Percentiles rank a stretch among this genome's conserved stretches.
Evolutionary conservation across 1,284 basidiomycete genomes (phyloP).

Genomic region (Cutaneotrichosporon daszewskae): DNA sequence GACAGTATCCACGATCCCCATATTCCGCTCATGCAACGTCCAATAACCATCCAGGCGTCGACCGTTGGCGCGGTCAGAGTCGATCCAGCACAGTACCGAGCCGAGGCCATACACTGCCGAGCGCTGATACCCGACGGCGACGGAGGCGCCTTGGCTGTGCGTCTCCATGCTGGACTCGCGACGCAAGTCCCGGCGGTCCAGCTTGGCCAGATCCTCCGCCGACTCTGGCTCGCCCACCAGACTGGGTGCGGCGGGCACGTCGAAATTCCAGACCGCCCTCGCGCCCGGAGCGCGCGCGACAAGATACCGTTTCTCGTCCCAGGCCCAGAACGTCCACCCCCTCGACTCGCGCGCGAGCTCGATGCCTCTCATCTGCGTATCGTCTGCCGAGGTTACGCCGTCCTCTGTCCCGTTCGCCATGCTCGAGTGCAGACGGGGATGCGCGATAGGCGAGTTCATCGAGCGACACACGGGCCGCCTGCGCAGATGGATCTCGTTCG

Average conservation of each 20-base stretch:
- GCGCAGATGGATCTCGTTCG: conserved; percentile 5
- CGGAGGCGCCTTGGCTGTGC: conserved; percentile 13
- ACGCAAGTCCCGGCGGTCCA: conserved; percentile 1
- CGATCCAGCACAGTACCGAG: conserved; percentile 42
- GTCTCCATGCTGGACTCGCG: background rate
- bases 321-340: conserved; percentile 24
- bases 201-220: too few species aligned
- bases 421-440: conserved; percentile 24
- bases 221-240: too few species aligned
- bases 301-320: conserved; percentile 40
- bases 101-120: conserved; percentile 40
- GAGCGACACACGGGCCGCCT: conserved; percentile 31
- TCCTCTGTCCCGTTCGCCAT: background rate
- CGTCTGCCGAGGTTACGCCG: background rate
- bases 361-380: conserved; percentile 3
- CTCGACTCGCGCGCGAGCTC: background rate
- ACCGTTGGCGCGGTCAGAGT: conserved; percentile 23
- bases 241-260: too few species aligned
- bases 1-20: conserved; percentile 16
- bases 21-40: conserved; percentile 20
- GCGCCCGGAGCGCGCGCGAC: conserved; percentile 32
- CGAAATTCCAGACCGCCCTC: conserved; percentile 30
- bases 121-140: conserved; percentile 39
- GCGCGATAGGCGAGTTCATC: conserved; percentile 34
- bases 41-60: conserved; percentile 35